Evolutionary conservation across 352 stramenopile genomes (phyloP), one percentile per base, ranked within the genome.

Genomic region (Pythium biforme): DNA sequence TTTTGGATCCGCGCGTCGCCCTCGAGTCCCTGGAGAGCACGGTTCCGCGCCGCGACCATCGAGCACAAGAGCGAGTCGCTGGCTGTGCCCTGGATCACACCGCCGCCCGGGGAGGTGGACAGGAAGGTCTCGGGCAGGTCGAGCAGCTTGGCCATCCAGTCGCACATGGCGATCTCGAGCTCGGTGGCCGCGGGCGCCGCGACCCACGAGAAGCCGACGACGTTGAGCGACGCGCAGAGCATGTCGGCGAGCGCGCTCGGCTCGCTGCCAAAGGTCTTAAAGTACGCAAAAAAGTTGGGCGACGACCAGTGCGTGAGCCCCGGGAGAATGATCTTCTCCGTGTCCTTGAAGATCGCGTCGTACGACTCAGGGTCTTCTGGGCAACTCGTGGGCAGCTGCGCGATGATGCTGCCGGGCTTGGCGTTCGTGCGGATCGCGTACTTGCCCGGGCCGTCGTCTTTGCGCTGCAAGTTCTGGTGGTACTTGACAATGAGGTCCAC

Each of bases 141-240:
- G 10, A 92, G 47, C 19, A 89, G 63, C 52, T 83, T 72, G 52
- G 69, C 73, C 51, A 92, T 60, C 83, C 83, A 92, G 68, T 92
- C 81, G 22, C 85, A 82, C 41, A 86, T 76, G 22, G 83, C 76
- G 34, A 81, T 75, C 66, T 91, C 82, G 9, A 91, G 73, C 54
- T 91, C 82, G 15, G 83, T 90, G 19, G 76, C 79, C 11, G 80
- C 80, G 4, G 81, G 81, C 4, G 74, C 67, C 1, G 74, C 58
- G 29, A 89, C 71, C 82, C 82, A 92, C 57, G 74, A 87, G 64
- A 89, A 89, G 47, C 77, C 79, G 4, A 89, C 67, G 53, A 84
- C 72, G 46, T 84, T 79, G 27, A 87, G 57, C 25, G 73, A 83
- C 39, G 79, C 75, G 49, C 69, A 81, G 19, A 88, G 59, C 40